A percentile compares a stretch with the other conserved stretches of the same genome.
Evolutionary conservation across 352 stramenopile genomes (phyloP).

Genomic region (Pythium diclinum): DNA sequence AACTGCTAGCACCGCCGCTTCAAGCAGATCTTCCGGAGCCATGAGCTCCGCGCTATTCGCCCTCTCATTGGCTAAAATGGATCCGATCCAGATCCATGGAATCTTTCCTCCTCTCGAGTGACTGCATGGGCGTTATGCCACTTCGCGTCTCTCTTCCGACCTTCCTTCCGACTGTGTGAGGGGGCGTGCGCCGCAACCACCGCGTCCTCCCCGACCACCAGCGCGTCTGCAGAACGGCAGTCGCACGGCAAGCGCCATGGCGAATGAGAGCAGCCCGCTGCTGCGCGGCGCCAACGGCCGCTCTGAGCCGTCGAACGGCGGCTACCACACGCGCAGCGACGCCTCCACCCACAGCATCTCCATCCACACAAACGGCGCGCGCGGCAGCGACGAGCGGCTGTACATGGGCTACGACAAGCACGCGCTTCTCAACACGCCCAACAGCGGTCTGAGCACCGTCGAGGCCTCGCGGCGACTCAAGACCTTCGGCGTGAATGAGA

Average conservation of each 20-base stretch:
- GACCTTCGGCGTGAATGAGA: slow-evolving; percentile 88
- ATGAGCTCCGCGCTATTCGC: neutral
- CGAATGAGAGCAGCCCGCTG: slow-evolving; percentile 59
- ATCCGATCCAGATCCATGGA: neutral
- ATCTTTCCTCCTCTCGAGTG: slow-evolving; percentile 5
- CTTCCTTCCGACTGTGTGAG: neutral
- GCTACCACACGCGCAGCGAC: slow-evolving; percentile 11
- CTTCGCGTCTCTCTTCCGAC: neutral
- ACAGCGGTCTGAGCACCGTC: slow-evolving; percentile 72
- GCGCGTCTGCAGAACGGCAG: too few relatives aligned
- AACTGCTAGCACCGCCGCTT: neutral
- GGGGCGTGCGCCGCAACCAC: neutral
- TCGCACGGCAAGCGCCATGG: neutral
- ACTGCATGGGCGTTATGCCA: neutral
- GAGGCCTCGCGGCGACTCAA: slow-evolving; percentile 76
- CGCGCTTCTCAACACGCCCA: slow-evolving; percentile 61
- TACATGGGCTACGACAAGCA: slow-evolving; percentile 84
- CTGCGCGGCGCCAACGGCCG: slow-evolving; percentile 31
- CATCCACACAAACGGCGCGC: neutral
- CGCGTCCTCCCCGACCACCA: neutral
- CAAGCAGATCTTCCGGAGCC: neutral
- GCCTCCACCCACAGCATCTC: slow-evolving; percentile 14
- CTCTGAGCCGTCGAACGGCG: neutral
- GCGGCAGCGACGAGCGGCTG: slow-evolving; percentile 51
- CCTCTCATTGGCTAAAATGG: neutral